A percentile compares a stretch with the other conserved stretches of the same genome.
These are phyloP conservation scores for Bolboschoenus planiculmis DNA, from an alignment of 176 grass and related monocot genomes.

Conservation along the genomic window DNA sequence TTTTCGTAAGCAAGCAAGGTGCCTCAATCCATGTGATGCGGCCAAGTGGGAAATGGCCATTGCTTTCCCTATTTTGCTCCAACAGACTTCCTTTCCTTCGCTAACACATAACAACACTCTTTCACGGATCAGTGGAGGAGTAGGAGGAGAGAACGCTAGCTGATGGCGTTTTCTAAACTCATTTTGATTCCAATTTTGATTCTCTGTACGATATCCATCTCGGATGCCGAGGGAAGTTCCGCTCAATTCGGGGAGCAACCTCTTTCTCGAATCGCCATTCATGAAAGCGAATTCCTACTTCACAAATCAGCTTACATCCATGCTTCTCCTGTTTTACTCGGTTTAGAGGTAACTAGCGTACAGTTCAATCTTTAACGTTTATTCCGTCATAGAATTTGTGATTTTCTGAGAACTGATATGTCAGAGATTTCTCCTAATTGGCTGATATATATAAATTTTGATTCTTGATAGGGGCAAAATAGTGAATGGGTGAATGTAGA, in stretches of 20 bases:
- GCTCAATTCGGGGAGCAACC: conserved; percentile 40
- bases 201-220: background rate
- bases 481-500: conserved; percentile 70
- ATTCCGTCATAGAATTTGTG: background rate
- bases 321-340: conserved; percentile 57
- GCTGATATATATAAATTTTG: background rate
- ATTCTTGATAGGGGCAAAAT: conserved; percentile 44
- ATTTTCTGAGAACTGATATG: background rate
- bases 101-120: background rate
- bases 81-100: background rate
- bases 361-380: background rate
- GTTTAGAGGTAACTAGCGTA: conserved; percentile 31
- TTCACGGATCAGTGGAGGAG: background rate
- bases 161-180: background rate
- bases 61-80: background rate
- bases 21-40: background rate
- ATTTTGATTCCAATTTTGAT: background rate
- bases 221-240: background rate
- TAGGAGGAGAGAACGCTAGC: background rate
- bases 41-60: background rate
- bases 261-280: conserved; percentile 72
- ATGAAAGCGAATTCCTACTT: conserved; percentile 38
- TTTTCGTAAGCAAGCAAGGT: background rate
- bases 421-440: background rate
- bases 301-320: conserved; percentile 40